These are phyloP conservation scores for Cladophialophora exuberans DNA, from an alignment of 2,329 filamentous ascomycete genomes.

Conservation along the genomic window DNA sequence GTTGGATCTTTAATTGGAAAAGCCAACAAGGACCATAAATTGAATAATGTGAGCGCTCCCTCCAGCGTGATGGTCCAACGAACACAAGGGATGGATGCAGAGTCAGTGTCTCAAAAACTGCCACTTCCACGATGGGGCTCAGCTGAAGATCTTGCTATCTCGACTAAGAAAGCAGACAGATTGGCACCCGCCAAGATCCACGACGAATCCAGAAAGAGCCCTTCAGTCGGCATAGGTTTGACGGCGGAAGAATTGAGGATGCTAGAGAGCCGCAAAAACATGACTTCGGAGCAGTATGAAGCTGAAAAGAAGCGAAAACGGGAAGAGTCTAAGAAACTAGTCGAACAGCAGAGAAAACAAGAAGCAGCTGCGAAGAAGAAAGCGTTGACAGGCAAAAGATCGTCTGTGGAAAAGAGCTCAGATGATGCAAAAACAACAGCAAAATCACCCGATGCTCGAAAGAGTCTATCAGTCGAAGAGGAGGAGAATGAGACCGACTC, in stretches of 20 bases:
- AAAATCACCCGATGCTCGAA: not conserved
- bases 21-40: not conserved
- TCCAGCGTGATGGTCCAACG: slow-evolving; percentile 1
- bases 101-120: not conserved
- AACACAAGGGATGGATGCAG: not conserved
- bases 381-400: not conserved
- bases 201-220: slow-evolving; percentile 13
- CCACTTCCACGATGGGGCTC: slow-evolving; percentile 20
- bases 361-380: slow-evolving; percentile 10
- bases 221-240: slow-evolving; percentile 19
- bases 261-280: slow-evolving; percentile 23
- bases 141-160: not conserved
- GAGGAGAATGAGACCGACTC: not conserved
- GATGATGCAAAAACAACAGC: not conserved
- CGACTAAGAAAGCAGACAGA: not conserved
- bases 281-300: slow-evolving; percentile 28
- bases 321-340: slow-evolving; percentile 19
- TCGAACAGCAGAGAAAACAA: slow-evolving; percentile 9
- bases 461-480: slow-evolving; percentile 10
- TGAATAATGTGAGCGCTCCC: not conserved
- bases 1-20: not conserved
- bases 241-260: slow-evolving; percentile 28
- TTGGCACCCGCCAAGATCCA: slow-evolving; percentile 1
- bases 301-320: slow-evolving; percentile 24
- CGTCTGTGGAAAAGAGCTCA: not conserved